Evolutionary conservation across 768 basidiomycete genomes (phyloP), one percentile per base, ranked within the genome.

Genomic region (Coprinopsis marcescibilis): DNA sequence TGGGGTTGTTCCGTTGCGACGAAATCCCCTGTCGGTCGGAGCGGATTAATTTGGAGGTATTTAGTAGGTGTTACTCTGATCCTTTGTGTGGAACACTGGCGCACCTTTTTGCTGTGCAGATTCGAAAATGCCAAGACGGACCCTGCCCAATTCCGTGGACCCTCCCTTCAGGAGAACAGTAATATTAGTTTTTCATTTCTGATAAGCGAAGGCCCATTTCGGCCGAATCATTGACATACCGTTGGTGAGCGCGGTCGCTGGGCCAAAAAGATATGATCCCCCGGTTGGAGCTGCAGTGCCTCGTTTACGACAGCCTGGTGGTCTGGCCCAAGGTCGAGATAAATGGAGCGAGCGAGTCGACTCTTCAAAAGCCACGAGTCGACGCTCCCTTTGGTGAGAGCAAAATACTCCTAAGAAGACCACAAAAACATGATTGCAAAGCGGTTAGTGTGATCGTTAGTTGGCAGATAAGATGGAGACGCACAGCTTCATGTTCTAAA

Each of bases 81-180:
- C n/a, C n/a, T n/a, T n/a, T n/a, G n/a, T n/a, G n/a, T n/a, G n/a
- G 37, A 47, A 42, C 25, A 52, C 43, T 24, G 45, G 59, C 70
- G 50, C 48, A 88, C 89, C 84, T 48, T 75, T 75, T 41, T 66
- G 63, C 52, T 83, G 78, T 3, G 89, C 85, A 33, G 72, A 61
- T 50, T 88, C 83, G 20, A 78, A 75, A 43, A 95, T 67, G 43
- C 73, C 75, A 27, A 84, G 70, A 50, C 88, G 77, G 48, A 81
- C 57, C 51, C 78, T 75, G 35, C 93, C 93, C 40, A 97, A 70
- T 5, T 78, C 69, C 2, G 92, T 94, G 56, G 87, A 90, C 44
- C 89, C 89, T 55, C 92, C 91, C 89, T 95, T 62, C 36, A 55
- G 34, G n/a, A n/a, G n/a, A n/a, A 47, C 48, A 45, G 46, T 50